Evolutionary conservation across 176 grass and related monocot genomes (phyloP).

Genomic region (Aegilops tauschii): DNA sequence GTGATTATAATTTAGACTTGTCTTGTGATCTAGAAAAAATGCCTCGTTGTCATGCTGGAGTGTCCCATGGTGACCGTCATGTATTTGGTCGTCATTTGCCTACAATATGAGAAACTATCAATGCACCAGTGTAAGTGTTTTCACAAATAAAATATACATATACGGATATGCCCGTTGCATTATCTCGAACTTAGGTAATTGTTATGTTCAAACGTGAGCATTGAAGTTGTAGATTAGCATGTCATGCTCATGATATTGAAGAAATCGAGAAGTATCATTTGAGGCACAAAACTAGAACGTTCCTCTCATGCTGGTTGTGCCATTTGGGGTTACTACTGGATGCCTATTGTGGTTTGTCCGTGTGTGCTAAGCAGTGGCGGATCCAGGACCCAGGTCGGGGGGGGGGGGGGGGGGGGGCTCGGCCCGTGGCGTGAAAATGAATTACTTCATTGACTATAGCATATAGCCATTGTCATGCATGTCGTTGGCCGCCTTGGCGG

Average conservation of each 20-base stretch:
- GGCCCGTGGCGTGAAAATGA: too few species aligned
- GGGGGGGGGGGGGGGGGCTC: too few species aligned
- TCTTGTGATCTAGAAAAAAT: background rate
- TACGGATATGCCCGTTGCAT: background rate
- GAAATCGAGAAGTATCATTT: background rate
- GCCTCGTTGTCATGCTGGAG: background rate
- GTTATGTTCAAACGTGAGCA: background rate
- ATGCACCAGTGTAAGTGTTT: background rate
- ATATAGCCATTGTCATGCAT: too few species aligned
- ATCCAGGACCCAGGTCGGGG: too few species aligned
- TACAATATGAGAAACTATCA: background rate
- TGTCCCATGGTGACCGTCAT: background rate
- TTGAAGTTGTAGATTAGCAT: slow-evolving; percentile 9
- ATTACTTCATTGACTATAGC: too few species aligned
- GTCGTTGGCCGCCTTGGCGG: too few species aligned
- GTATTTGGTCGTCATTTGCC: background rate
- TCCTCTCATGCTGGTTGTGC: background rate
- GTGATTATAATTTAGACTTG: background rate
- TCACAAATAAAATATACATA: background rate
- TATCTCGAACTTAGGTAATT: background rate
- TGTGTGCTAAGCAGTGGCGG: background rate
- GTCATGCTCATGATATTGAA: background rate
- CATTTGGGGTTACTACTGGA: background rate
- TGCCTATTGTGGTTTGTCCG: background rate
- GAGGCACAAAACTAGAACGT: background rate